Percentiles rank a stretch among this genome's conserved stretches.
Conservation (phyloP, 106 monocot species). For the Narthecium ossifragum region DNA sequence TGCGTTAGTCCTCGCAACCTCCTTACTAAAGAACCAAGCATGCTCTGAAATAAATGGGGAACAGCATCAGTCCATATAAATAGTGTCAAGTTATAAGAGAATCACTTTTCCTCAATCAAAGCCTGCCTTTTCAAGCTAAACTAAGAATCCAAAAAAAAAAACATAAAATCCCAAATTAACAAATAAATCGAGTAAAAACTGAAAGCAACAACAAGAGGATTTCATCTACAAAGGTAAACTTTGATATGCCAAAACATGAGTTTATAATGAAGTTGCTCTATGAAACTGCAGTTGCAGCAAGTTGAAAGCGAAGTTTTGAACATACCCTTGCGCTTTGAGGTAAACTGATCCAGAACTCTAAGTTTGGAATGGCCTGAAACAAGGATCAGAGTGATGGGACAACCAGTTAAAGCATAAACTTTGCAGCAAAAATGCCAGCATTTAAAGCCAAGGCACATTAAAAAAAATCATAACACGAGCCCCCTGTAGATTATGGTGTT, state of each 20-base stretch:
- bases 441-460: too few species aligned
- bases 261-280: neutral
- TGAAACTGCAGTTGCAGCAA: neutral
- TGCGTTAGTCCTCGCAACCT: slow-evolving; percentile 19
- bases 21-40: slow-evolving; percentile 28
- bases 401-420: too few species aligned
- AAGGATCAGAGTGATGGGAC: neutral
- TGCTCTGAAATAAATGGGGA: slow-evolving; percentile 32
- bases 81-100: neutral
- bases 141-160: too few species aligned
- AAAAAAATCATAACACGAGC: too few species aligned
- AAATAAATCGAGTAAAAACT: too few species aligned
- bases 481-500: too few species aligned
- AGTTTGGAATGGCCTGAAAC: slow-evolving; percentile 73
- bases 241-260: too few species aligned
- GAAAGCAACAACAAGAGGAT: too few species aligned
- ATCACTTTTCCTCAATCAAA: neutral
- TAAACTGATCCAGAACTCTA: slow-evolving; percentile 74
- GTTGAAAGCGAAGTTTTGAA: neutral
- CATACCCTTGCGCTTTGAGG: slow-evolving; percentile 58
- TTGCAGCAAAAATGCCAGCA: too few species aligned
- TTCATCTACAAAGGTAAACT: too few species aligned
- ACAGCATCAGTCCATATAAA: neutral
- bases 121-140: too few species aligned
- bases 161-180: too few species aligned